Evolutionary conservation across 257 asterid species (phyloP).

Genomic region (Scutellaria minor): DNA sequence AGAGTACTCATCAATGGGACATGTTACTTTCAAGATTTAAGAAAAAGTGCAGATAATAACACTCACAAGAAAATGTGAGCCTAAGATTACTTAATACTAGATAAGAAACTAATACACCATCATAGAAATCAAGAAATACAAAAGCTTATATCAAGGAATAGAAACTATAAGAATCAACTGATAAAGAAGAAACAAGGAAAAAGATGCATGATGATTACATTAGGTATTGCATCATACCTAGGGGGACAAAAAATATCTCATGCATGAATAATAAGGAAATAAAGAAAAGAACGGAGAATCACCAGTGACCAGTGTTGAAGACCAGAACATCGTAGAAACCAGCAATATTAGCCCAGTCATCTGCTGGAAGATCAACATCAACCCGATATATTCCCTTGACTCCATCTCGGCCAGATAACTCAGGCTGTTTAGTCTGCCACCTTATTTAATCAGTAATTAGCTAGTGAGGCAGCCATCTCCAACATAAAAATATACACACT

Average conservation of each 20-base stretch:
- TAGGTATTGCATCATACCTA: neutral
- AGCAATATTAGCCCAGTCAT: conserved; percentile 77
- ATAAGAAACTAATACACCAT: conserved; percentile 4
- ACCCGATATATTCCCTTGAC: conserved; percentile 73
- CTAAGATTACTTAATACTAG: conserved; percentile 19
- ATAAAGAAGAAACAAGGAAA: neutral
- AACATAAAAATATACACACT: conserved; percentile 20
- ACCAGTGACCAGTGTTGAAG: conserved; percentile 98
- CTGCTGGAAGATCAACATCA: conserved; percentile 84
- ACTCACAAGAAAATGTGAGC: conserved; percentile 17
- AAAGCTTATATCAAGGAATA: conserved; percentile 1
- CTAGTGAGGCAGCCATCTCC: conserved; percentile 56
- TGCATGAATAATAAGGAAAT: conserved; percentile 4
- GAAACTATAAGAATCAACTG: neutral
- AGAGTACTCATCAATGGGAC: conserved; percentile 19
- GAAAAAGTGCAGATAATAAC: neutral
- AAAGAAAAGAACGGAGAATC: conserved; percentile 38
- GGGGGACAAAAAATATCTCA: neutral
- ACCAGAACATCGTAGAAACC: conserved; percentile 79
- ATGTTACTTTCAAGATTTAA: neutral
- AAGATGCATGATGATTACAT: neutral
- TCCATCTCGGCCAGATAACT: conserved; percentile 50
- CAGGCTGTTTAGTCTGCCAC: conserved; percentile 75
- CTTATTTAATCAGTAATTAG: conserved; percentile 70
- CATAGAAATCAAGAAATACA: conserved; percentile 5